Evolutionary conservation across 2,329 filamentous ascomycete species (phyloP).

Genomic region (Achaetomium macrosporum): DNA sequence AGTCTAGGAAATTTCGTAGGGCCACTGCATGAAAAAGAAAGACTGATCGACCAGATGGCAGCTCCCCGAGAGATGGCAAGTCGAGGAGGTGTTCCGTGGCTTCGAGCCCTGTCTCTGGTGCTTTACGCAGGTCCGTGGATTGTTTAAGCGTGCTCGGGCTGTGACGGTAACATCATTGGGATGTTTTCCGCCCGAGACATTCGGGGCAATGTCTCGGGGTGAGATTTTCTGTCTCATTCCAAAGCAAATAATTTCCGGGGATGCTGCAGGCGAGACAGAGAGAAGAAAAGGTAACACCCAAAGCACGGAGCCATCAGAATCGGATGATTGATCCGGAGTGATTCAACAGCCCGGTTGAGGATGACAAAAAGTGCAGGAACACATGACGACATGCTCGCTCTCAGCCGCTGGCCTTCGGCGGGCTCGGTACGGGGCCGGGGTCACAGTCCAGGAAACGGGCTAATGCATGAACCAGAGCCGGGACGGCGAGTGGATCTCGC

Average conservation of each 20-base stretch:
- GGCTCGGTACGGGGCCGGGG: background rate
- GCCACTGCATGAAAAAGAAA: too few relatives aligned
- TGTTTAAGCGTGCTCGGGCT: background rate
- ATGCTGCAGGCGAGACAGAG: background rate
- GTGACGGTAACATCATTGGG: background rate
- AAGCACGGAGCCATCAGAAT: background rate
- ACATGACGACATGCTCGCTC: background rate
- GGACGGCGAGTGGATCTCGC: background rate
- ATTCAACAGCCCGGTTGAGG: too few relatives aligned
- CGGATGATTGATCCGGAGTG: too few relatives aligned
- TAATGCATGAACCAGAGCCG: conserved; percentile 1
- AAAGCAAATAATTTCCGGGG: background rate
- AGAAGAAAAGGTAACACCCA: background rate
- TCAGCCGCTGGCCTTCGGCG: background rate
- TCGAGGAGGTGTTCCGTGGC: conserved; percentile 6
- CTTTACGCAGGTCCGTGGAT: background rate
- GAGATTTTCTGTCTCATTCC: background rate
- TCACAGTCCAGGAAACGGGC: background rate
- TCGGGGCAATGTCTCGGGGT: background rate
- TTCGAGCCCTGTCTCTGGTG: background rate
- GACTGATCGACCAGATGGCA: too few relatives aligned
- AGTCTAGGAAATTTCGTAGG: too few relatives aligned
- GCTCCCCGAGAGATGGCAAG: background rate
- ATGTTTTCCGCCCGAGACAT: conserved; percentile 2
- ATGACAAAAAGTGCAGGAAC: background rate